A percentile compares a stretch with the other conserved stretches of the same genome.
phyloP scores from a whole-genome alignment of 2,329 filamentous ascomycete species.

The Ilyonectria destructans region DNA sequence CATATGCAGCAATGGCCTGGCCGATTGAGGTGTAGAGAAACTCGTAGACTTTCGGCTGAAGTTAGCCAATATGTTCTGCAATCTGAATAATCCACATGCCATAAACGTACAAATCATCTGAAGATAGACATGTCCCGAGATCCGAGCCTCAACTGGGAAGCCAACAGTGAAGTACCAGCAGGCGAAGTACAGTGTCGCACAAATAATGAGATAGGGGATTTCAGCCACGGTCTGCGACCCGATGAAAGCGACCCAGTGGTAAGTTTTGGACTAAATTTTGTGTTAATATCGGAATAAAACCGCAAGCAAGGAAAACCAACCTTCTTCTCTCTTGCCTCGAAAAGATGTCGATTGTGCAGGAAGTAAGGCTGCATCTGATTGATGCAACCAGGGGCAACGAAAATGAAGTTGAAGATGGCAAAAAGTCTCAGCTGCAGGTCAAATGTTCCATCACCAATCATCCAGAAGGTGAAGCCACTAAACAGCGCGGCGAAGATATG shows the following conservation, averaged over 20 bases:
- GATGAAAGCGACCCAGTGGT: conserved; percentile 68
- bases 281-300: neutral
- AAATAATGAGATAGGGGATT: conserved; percentile 57
- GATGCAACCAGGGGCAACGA: conserved; percentile 62
- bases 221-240: conserved; percentile 61
- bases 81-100: neutral
- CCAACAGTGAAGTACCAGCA: conserved; percentile 66
- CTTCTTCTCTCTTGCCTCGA: conserved; percentile 66
- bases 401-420: conserved; percentile 68
- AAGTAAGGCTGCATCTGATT: conserved; percentile 63
- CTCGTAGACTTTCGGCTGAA: conserved; percentile 53
- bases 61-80: conserved; percentile 38
- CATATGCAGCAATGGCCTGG: conserved; percentile 64
- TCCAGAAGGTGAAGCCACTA: conserved; percentile 67
- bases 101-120: conserved; percentile 63
- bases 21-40: conserved; percentile 61
- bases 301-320: neutral
- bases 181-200: conserved; percentile 59
- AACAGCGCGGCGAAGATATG: conserved; percentile 64
- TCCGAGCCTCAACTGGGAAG: conserved; percentile 56
- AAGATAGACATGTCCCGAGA: conserved; percentile 62
- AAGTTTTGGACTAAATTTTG: conserved; percentile 59
- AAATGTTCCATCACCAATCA: conserved; percentile 59
- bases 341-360: conserved; percentile 63
- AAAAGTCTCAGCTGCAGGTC: conserved; percentile 62